Evolutionary conservation across 805 yeast species (phyloP), one percentile per base, ranked within the genome.

Genomic region (Wickerhamomyces ciferrii): DNA sequence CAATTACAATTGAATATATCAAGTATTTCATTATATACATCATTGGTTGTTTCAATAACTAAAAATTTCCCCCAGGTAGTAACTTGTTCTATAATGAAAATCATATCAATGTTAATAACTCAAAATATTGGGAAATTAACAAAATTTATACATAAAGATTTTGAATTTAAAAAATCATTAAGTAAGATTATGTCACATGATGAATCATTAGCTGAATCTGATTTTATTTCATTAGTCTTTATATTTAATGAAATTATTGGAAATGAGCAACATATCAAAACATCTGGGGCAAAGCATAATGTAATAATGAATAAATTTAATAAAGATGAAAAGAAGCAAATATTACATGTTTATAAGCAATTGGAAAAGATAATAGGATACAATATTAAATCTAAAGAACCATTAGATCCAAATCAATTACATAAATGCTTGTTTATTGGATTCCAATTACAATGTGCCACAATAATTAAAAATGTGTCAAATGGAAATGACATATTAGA

Each of bases 61-160:
- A 10, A 18, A n/a, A 18, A 25, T n/a, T n/a, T n/a, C n/a, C n/a
- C n/a, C 11, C 27, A 17, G n/a, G 18, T 21, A 20, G 31, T 35
- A 2, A 47, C 49, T 2, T 23, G 17, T 15, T 44, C 43, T 29
- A n/a, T 43, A n/a, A 14, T 43, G 17, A 47, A 47, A 18, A 23
- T 47, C 2, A 36, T 20, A n/a, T 36, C 46, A 7, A 36, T 47
- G 2, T n/a, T 47, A 17, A 7, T 36, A 3, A 29, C 8, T 15
- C 11, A 39, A 10, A 23, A 38, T 32, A 9, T 17, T 4, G 21
- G 20, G 21, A n/a, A 24, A 2, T 17, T 41, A 5, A 27, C 37
- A 13, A 38, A 19, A n/a, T 19, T 7, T 5, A 43, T 38, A 4
- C n/a, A 31, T 38, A 36, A 32, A 17, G 23, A 38, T 39, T 19